Base-by-base conservation (phyloP, 2,329 filamentous ascomycete species). In the Plectosphaerella cucumerina region DNA sequence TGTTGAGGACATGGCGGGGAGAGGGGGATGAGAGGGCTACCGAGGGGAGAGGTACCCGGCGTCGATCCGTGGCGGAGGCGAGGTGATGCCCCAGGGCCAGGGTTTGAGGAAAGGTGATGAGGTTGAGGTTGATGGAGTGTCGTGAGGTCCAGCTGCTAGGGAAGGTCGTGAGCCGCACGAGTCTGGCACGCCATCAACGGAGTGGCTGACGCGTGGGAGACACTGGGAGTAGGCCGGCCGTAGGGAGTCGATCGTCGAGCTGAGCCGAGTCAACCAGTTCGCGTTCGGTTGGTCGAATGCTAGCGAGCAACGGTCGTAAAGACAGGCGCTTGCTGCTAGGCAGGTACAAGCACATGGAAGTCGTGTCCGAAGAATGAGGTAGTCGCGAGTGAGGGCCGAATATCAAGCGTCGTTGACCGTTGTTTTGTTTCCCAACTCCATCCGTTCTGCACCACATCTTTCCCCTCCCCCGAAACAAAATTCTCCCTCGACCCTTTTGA, bases 1-100 rank as follows among this genome's bases (percentile, higher is more conserved):
- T 44, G 22, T 39, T 51, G 47, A 3, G 3, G 15, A n/a, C 37
- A 22, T 52, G 47, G 52, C 44, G 10, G 35, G 54, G 48, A 47
- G 47, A 49, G 44, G 49, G 35, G n/a, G 43, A 17, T 45, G 22
- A 12, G 31, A 18, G 34, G 46, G 21, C 46, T 26, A n/a, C n/a
- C n/a, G n/a, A 31, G 9, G 26, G 26, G 23, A 26, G 23, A 26
- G 23, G 23, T 26, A 5, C 23, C 23, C 5, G 26, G 26, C 8
- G 26, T 31, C 26, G 8, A 31, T 31, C 26, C 26, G 4, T 8
- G 4, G 26, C 8, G 26, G 26, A 37, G 31, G n/a, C 6, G 45
- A 14, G 33, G 17, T 22, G 11, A 33, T 17, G 14, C 8, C n/a
- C 6, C 15, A 21, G 8, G 20, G n/a, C 5, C 8, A 9, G 23